Conservation (phyloP, 1,284 basidiomycete species). For the Retiboletus flavoniger region DNA sequence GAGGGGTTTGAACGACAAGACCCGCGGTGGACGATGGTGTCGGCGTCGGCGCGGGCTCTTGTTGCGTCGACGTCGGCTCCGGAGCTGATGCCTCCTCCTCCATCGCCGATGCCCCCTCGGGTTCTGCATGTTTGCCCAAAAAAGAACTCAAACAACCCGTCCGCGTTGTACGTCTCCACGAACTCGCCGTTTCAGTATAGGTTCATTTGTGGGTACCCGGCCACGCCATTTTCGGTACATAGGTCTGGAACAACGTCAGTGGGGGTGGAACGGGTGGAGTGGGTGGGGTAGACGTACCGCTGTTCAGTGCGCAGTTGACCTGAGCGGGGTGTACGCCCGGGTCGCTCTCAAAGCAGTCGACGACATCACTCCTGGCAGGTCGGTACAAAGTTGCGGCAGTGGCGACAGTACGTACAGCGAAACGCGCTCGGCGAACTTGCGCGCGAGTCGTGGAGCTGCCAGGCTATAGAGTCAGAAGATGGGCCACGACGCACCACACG, state of each 20-base stretch:
- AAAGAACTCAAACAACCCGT: conserved; percentile 53
- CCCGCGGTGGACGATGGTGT: conserved; percentile 12
- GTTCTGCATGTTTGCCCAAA: conserved; percentile 41
- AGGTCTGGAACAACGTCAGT: conserved; percentile 56
- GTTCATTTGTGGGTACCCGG: conserved; percentile 78
- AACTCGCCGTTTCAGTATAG: conserved; percentile 71
- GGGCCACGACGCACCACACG: conserved; percentile 53
- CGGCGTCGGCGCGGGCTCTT: conserved; percentile 10
- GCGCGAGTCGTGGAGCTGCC: background rate
- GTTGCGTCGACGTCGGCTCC: conserved; percentile 4
- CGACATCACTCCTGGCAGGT: conserved; percentile 82
- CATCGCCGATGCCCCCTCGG: background rate
- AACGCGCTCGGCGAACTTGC: conserved; percentile 71
- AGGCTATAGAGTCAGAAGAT: background rate
- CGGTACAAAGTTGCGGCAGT: conserved; percentile 76
- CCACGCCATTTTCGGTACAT: conserved; percentile 67
- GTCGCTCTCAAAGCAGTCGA: conserved; percentile 53
- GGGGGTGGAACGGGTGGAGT: background rate
- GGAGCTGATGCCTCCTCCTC: conserved; percentile 2
- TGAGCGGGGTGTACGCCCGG: conserved; percentile 76
- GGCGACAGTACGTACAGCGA: conserved; percentile 81
- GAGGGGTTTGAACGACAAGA: conserved; percentile 17
- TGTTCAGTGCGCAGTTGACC: conserved; percentile 81
- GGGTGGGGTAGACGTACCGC: conserved; percentile 52
- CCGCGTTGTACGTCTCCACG: conserved; percentile 56